These are phyloP conservation scores for Syzygium malaccense DNA, from an alignment of 441 rosid species.

Conservation along the genomic window DNA sequence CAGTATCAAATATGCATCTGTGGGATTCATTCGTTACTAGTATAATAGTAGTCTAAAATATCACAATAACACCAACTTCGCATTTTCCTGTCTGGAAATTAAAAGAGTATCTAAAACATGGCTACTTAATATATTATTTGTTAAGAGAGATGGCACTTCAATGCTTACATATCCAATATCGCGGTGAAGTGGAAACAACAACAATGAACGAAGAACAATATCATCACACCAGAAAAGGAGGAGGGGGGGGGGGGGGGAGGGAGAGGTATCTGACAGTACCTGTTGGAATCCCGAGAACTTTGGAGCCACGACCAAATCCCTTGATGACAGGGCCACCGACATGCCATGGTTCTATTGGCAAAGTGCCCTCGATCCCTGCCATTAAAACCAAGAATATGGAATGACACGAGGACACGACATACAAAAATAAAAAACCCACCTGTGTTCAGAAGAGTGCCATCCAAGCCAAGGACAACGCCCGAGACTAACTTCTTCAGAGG, in stretches of 20 bases:
- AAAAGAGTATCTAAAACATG: background rate
- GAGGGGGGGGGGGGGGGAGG: background rate
- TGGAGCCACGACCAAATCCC: slow-evolving; percentile 93
- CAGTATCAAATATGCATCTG: background rate
- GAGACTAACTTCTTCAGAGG: slow-evolving; percentile 48
- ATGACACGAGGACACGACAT: background rate
- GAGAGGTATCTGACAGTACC: slow-evolving; percentile 22
- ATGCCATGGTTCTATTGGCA: slow-evolving; percentile 76
- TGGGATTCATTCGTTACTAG: background rate
- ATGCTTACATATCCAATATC: background rate
- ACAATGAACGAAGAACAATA: background rate
- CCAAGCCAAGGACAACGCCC: slow-evolving; percentile 76
- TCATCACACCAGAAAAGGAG: background rate
- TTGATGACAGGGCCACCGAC: slow-evolving; percentile 81
- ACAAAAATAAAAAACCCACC: slow-evolving; percentile 23
- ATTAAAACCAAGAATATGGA: background rate
- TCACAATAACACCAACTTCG: background rate
- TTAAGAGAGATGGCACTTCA: background rate
- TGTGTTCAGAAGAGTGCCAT: slow-evolving; percentile 78
- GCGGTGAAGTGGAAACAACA: background rate
- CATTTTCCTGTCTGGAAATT: background rate
- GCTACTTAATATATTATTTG: background rate
- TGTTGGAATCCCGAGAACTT: slow-evolving; percentile 90
- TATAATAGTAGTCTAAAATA: background rate
- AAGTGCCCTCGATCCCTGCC: slow-evolving; percentile 83